Evolutionary conservation across 495 filamentous ascomycete species (phyloP), one percentile per base, ranked within the genome.

Genomic region (Talaromyces stipitatus): DNA sequence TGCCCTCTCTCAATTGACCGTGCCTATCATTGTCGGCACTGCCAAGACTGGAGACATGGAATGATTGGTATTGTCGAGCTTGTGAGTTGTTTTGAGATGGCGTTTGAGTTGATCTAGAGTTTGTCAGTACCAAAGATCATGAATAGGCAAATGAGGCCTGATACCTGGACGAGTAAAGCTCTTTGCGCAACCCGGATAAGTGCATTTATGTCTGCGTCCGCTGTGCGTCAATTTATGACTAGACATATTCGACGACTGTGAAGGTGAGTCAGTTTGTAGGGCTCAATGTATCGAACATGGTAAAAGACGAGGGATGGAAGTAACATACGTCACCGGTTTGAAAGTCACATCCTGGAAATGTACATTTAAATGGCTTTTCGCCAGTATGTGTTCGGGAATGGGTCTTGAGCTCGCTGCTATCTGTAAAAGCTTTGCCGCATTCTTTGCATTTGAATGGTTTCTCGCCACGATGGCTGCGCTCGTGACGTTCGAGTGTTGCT

Each of bases 381-480:
- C 76, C 75, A 2, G 74, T 77, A 50, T 81, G 78, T 2, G 72
- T 79, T 36, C 78, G 72, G 29, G 72, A 75, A 59, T 81, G 78
- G 4, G 76, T 81, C 69, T 78, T 78, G 53, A 78, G 65, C 57
- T 77, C 73, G 47, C 75, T 78, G 55, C 76, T 78, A 56, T 78
- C 77, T 3, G 76, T 76, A 27, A 78, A 78, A 14, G 68, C 66
- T 55, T 74, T 78, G 2, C 67, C 71, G 54, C 77, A 80, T 12
- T 70, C 59, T 14, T 70, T 62, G 59, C 77, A 80, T 26, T 62
- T 70, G 53, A 73, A 79, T 0, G 76, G 77, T 59, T 79, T 80
- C 57, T 80, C 77, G 18, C 75, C 74, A 0, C 76, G 77, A 54
- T 80, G 77, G n/a, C 74, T 79, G n/a, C 77, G 76, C 62, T 76